Evolutionary conservation across 495 filamentous ascomycete species (phyloP).

Genomic region (Podospora australis): DNA sequence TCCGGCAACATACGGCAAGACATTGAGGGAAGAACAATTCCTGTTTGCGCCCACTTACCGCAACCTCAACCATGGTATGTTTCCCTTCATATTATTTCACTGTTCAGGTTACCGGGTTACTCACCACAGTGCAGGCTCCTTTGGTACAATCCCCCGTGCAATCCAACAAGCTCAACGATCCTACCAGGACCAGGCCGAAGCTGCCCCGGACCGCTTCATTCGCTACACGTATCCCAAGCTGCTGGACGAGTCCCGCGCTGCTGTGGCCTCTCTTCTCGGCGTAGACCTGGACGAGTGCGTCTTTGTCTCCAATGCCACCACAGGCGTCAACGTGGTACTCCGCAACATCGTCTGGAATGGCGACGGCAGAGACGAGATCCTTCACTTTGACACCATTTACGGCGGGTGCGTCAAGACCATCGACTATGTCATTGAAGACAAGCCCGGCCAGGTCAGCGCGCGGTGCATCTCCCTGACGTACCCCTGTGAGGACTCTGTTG

Average conservation of each 20-base stretch:
- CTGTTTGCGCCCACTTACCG: conserved; percentile 59
- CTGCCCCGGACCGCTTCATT: conserved; percentile 65
- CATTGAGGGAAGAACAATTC: conserved; percentile 60
- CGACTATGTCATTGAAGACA: conserved; percentile 58
- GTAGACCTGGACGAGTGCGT: conserved; percentile 59
- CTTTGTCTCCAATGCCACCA: conserved; percentile 76
- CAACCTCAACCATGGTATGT: conserved; percentile 77
- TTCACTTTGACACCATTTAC: conserved; percentile 72
- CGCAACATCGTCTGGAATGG: conserved; percentile 54
- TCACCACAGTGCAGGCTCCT: conserved; percentile 51
- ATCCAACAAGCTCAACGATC: conserved; percentile 51
- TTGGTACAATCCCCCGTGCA: conserved; percentile 61
- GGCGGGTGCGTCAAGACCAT: conserved; percentile 65
- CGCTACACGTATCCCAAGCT: conserved; percentile 52
- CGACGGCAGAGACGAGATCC: conserved; percentile 52
- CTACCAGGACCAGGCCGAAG: conserved; percentile 57
- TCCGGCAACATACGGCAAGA: conserved; percentile 43
- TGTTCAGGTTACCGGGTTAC: not conserved
- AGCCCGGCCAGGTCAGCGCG: conserved; percentile 23
- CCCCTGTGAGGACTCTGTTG: conserved; percentile 53
- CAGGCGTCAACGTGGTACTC: conserved; percentile 72
- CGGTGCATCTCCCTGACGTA: conserved; percentile 40
- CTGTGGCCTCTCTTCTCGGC: conserved; percentile 57
- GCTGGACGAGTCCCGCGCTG: conserved; percentile 57
- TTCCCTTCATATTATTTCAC: not conserved